These are phyloP conservation scores for Striga asiatica DNA, from an alignment of 257 asterid species.

Conservation along the genomic window DNA sequence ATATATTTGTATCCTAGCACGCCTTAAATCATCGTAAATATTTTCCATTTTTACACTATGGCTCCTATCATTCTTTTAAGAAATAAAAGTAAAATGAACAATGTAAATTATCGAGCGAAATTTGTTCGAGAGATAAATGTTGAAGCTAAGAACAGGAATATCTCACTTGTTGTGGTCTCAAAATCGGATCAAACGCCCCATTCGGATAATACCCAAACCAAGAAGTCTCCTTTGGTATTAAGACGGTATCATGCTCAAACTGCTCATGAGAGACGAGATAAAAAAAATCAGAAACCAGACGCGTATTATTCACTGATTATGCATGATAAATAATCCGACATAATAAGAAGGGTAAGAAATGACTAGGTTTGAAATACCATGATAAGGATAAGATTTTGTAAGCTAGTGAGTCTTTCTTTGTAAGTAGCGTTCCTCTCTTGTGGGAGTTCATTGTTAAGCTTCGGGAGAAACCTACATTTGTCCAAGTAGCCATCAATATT, in stretches of 20 bases:
- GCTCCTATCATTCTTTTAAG: too few relatives aligned
- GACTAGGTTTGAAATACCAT: conserved; percentile 40
- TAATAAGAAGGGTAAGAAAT: neutral
- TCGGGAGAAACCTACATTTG: conserved; percentile 82
- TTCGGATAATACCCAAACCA: conserved; percentile 96
- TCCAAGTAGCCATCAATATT: conserved; percentile 52
- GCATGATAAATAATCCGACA: too few relatives aligned
- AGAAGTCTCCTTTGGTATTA: conserved; percentile 92
- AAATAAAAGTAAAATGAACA: too few relatives aligned
- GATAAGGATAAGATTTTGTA: conserved; percentile 73
- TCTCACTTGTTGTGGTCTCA: conserved; percentile 71
- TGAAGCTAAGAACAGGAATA: too few relatives aligned
- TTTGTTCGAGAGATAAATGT: too few relatives aligned
- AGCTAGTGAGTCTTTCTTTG: conserved; percentile 70
- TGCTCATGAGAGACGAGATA: conserved; percentile 18
- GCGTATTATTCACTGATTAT: neutral
- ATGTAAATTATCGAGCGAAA: too few relatives aligned
- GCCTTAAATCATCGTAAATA: too few relatives aligned
- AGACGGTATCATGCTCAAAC: conserved; percentile 87
- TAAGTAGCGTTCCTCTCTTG: conserved; percentile 58
- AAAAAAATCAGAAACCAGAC: neutral
- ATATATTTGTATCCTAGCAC: too few relatives aligned
- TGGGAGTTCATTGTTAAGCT: conserved; percentile 85
- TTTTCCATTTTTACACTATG: too few relatives aligned
- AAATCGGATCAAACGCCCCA: conserved; percentile 61